Percentiles rank a stretch among this genome's conserved stretches.
Evolutionary conservation across 805 yeast species (phyloP).

Genomic region (Scheffersomyces amazonensis): DNA sequence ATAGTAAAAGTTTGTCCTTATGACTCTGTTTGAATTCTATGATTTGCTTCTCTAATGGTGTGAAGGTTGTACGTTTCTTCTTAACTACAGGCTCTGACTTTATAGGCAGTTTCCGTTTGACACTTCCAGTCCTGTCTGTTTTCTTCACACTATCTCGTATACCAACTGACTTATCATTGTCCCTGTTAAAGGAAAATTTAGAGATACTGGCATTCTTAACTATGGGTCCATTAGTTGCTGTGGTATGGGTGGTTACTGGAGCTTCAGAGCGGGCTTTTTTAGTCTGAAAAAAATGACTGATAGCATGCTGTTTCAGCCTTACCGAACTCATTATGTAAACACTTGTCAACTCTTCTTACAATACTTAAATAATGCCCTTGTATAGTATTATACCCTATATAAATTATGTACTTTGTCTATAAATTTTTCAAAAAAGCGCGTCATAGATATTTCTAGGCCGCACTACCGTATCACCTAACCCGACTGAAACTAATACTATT

Average conservation of each 20-base stretch:
- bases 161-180: neutral
- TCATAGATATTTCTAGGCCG: too few relatives aligned
- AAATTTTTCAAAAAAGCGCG: too few relatives aligned
- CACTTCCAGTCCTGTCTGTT: too few relatives aligned
- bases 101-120: neutral
- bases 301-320: slow-evolving; percentile 2
- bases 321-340: neutral
- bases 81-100: too few relatives aligned
- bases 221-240: too few relatives aligned
- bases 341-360: too few relatives aligned
- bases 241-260: too few relatives aligned
- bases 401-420: too few relatives aligned
- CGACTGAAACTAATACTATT: slow-evolving; percentile 23
- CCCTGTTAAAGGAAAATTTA: neutral
- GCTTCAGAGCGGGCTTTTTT: too few relatives aligned
- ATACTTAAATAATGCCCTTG: too few relatives aligned
- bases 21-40: slow-evolving; percentile 59
- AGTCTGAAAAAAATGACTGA: slow-evolving; percentile 4
- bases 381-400: too few relatives aligned
- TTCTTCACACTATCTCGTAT: too few relatives aligned
- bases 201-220: neutral
- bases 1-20: slow-evolving; percentile 67
- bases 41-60: slow-evolving; percentile 82
- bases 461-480: slow-evolving; percentile 10
- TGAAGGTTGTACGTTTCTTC: slow-evolving; percentile 10